Conservation (phyloP, 2,329 filamentous ascomycete genomes). For the Ophiostoma tasmaniense region DNA sequence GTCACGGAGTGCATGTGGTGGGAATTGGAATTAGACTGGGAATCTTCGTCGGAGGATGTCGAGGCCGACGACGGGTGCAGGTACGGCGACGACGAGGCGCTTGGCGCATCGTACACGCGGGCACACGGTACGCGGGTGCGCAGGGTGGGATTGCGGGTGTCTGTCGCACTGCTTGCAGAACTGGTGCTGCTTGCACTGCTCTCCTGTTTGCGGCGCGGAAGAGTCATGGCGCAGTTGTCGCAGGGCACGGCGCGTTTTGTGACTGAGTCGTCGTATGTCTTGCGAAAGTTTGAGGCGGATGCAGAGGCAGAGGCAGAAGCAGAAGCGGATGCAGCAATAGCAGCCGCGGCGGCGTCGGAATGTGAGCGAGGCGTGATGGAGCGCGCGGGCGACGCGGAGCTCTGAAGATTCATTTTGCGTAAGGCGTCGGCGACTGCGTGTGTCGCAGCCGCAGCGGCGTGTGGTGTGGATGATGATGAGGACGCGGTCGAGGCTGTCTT, state of each 20-base stretch:
- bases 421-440: conserved; percentile 39
- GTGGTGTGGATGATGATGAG: conserved; percentile 23
- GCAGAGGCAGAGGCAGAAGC: no score
- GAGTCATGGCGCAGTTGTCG: conserved; percentile 59
- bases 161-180: background rate
- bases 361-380: conserved; percentile 9
- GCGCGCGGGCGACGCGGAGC: background rate
- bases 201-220: conserved; percentile 41
- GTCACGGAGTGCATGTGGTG: conserved; percentile 33
- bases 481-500: conserved; percentile 20
- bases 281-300: conserved; percentile 36
- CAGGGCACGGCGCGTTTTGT: conserved; percentile 56
- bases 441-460: conserved; percentile 26
- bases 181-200: conserved; percentile 1
- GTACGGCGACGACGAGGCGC: conserved; percentile 39
- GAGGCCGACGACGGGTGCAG: conserved; percentile 41
- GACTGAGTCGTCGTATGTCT: conserved; percentile 58
- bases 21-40: conserved; percentile 12
- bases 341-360: conserved; percentile 3
- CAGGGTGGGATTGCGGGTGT: conserved; percentile 46
- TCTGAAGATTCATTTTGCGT: conserved; percentile 37
- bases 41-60: conserved; percentile 39
- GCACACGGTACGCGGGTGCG: conserved; percentile 54
- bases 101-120: conserved; percentile 40
- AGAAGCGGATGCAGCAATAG: conserved; percentile 15